Base-by-base conservation (phyloP, 164 flowering plant genomes). In the Kingdonia uniflora region DNA sequence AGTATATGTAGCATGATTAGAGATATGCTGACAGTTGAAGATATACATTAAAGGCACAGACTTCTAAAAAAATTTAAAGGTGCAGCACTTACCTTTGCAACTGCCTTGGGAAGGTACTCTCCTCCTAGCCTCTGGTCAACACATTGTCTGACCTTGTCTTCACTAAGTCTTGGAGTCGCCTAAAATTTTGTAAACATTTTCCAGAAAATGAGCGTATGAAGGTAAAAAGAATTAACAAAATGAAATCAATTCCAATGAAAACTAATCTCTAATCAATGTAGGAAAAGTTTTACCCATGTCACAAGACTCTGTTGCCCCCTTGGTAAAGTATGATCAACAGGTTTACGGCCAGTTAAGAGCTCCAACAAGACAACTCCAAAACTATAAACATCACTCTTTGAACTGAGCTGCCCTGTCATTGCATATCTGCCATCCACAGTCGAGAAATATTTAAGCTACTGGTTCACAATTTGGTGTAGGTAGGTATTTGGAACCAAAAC, bases 241-340 rank as follows among this genome's bases (percentile, higher is more conserved):
- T 29, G 8, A 29, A 29, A 29, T 29, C 35, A 29, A n/a, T 40
- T 12, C 37, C 13, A 29, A 38, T 24, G 39, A 51, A 47, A 17
- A 15, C 41, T 11, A 25, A 35, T n/a, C 35, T 42, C 19, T 51
- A 46, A 54, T 45, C 41, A 56, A 19, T 37, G 46, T 16, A 17
- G 14, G 20, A 42, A 47, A n/a, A 39, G 1, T 15, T 6, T 49
- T 74, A 85, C 95, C 91, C 95, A 85, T 66, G 96, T 85, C 19
- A 87, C 96, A 25, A 87, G 79, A 72, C 96, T 87, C 63, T 87
- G 96, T 65, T 85, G 94, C 24, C 96, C 96, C 49, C 85, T 82
- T 15, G 94, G 96, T 56, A 87, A 65, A 44, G 90, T 82, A 61
- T 82, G 96, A 68, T 87, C 96, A 39, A 87, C 94, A 37, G 94